These are phyloP conservation scores for Hypericum perforatum DNA, from an alignment of 345 rosid genomes.

Conservation along the genomic window DNA sequence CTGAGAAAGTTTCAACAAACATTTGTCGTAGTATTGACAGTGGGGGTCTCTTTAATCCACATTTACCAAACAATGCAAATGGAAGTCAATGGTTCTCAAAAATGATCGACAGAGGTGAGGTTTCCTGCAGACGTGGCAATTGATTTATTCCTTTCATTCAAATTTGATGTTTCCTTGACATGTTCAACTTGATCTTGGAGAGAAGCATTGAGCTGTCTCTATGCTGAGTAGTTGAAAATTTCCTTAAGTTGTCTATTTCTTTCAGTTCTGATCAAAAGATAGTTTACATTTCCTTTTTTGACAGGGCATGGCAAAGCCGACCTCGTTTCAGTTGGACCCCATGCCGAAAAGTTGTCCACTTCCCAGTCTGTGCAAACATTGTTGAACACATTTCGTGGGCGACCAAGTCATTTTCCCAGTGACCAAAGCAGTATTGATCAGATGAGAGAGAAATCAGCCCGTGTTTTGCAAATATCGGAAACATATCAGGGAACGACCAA, in stretches of 20 bases:
- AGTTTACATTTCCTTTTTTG: conserved; percentile 14
- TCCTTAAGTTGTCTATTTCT: conserved; percentile 3
- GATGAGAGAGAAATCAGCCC: conserved; percentile 32
- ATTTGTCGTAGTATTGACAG: conserved; percentile 23
- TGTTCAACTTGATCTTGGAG: neutral
- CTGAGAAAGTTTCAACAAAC: conserved; percentile 28
- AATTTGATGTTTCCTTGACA: conserved; percentile 12
- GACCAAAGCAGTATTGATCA: conserved; percentile 38
- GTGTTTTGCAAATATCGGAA: conserved; percentile 33
- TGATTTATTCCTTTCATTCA: neutral
- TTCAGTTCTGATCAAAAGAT: conserved; percentile 17
- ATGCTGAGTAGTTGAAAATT: neutral
- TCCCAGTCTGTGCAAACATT: conserved; percentile 37
- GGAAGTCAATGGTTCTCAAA: conserved; percentile 35
- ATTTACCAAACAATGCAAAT: conserved; percentile 17
- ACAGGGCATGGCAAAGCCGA: conserved; percentile 46
- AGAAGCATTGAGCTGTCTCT: no score
- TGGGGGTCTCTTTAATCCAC: conserved; percentile 13
- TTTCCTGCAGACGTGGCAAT: neutral
- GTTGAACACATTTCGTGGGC: conserved; percentile 34
- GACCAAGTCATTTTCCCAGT: conserved; percentile 28
- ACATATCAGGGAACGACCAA: conserved; percentile 32
- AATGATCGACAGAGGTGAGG: conserved; percentile 44
- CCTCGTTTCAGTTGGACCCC: conserved; percentile 31
- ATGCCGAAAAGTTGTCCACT: conserved; percentile 25